These are phyloP conservation scores for Saturnispora quitensis DNA, from an alignment of 805 yeast species.

Conservation along the genomic window DNA sequence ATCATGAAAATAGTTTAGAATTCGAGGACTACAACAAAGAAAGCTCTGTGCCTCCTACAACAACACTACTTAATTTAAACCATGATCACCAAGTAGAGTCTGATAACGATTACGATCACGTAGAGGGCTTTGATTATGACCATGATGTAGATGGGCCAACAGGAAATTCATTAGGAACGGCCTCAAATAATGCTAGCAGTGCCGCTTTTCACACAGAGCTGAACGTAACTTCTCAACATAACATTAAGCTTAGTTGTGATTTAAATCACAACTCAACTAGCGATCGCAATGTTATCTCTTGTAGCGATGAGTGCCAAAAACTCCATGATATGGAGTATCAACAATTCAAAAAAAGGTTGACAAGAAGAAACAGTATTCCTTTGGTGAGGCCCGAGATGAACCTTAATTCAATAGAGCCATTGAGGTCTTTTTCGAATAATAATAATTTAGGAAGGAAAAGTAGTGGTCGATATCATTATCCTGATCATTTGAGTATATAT, in stretches of 20 bases:
- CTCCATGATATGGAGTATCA: constrained; percentile 15
- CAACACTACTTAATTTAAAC: background rate
- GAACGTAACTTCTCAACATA: background rate
- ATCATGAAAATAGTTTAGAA: background rate
- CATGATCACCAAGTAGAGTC: background rate
- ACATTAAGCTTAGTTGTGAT: background rate
- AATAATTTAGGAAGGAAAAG: constrained; percentile 13
- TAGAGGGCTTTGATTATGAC: constrained; percentile 14
- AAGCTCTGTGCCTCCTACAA: background rate
- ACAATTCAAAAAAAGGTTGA: constrained; percentile 19
- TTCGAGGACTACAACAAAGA: background rate
- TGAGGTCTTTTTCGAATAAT: background rate
- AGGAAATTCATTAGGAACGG: constrained; percentile 1
- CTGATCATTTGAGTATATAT: background rate
- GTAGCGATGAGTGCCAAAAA: constrained; percentile 2
- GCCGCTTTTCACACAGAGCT: background rate
- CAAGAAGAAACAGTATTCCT: constrained; percentile 35
- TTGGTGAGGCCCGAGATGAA: constrained; percentile 27
- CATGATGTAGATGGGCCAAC: constrained; percentile 10
- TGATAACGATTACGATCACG: constrained; percentile 10
- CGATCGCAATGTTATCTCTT: background rate
- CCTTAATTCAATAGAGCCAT: constrained; percentile 14
- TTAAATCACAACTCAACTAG: background rate
- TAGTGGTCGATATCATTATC: constrained; percentile 4
- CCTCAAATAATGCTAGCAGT: background rate